Percentiles rank a stretch among this genome's conserved stretches.
These are phyloP conservation scores for Oryza punctata DNA, from an alignment of 176 grass and related monocot genomes.

Conservation along the genomic window DNA sequence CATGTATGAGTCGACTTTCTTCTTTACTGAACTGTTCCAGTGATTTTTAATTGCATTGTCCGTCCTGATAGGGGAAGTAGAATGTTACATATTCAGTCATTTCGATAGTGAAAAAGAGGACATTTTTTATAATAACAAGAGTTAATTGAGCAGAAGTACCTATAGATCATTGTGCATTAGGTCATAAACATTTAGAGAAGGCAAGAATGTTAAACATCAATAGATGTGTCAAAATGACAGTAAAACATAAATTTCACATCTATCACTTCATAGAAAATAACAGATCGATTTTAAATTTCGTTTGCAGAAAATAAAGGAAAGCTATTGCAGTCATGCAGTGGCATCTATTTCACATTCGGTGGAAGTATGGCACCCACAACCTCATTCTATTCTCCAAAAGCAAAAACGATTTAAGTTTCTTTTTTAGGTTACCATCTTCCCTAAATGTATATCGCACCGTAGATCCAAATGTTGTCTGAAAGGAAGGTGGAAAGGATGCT, in stretches of 20 bases:
- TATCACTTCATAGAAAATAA: constrained; percentile 15
- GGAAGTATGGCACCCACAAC: neutral
- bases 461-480: constrained; percentile 2
- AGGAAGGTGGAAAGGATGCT: neutral
- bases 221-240: constrained; percentile 25
- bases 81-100: constrained; percentile 26
- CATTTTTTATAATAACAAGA: constrained; percentile 1
- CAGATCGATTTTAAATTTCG: neutral
- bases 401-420: neutral
- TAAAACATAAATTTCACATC: constrained; percentile 29
- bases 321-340: neutral
- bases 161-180: constrained; percentile 9
- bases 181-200: neutral
- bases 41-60: constrained; percentile 99
- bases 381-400: constrained; percentile 14
- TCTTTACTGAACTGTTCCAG: constrained; percentile 98
- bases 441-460: constrained; percentile 2
- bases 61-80: constrained; percentile 62
- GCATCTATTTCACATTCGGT: neutral
- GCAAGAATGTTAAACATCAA: neutral
- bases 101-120: constrained; percentile 25
- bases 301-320: neutral
- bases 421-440: neutral
- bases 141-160: neutral
- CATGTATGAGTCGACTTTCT: constrained; percentile 87